A percentile compares a stretch with the other conserved stretches of the same genome.
These are phyloP conservation scores for Basidiobolus heterosporus DNA, from an alignment of 371 early-diverging fungal genomes.

Conservation along the genomic window DNA sequence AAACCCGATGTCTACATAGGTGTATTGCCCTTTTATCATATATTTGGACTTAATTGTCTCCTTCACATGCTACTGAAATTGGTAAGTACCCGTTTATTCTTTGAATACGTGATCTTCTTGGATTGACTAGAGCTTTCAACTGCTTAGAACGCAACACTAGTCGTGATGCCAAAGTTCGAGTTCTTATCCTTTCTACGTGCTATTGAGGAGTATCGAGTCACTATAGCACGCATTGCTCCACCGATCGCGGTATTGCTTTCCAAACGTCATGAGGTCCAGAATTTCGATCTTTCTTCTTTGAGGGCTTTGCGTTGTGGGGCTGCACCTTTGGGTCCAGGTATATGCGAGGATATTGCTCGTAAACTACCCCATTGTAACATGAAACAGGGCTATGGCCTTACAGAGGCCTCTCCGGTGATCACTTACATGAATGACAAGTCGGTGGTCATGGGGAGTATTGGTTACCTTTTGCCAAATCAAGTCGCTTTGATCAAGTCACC, in stretches of 20 bases:
- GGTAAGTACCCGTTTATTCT: conserved; percentile 1
- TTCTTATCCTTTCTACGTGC: conserved; percentile 26
- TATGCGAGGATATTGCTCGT: conserved; percentile 23
- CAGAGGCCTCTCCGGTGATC: conserved; percentile 34
- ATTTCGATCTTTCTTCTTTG: conserved; percentile 43
- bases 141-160: conserved; percentile 7
- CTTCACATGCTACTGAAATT: conserved; percentile 9
- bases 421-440: conserved; percentile 9
- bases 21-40: conserved; percentile 66
- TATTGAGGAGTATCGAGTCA: conserved; percentile 44
- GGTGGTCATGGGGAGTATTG: conserved; percentile 38
- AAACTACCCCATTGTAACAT: conserved; percentile 30
- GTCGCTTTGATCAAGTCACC: conserved; percentile 35
- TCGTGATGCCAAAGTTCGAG: conserved; percentile 42
- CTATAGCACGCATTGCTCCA: conserved; percentile 57
- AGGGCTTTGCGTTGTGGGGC: conserved; percentile 48
- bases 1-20: conserved; percentile 32
- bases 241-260: conserved; percentile 52
- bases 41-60: conserved; percentile 44
- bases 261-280: conserved; percentile 38
- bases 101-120: conserved; percentile 6
- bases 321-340: conserved; percentile 55
- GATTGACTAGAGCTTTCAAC: no score
- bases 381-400: conserved; percentile 59
- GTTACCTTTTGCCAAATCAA: conserved; percentile 43